Conservation (phyloP, 163 green algal species). For the Botryococcus braunii region DNA sequence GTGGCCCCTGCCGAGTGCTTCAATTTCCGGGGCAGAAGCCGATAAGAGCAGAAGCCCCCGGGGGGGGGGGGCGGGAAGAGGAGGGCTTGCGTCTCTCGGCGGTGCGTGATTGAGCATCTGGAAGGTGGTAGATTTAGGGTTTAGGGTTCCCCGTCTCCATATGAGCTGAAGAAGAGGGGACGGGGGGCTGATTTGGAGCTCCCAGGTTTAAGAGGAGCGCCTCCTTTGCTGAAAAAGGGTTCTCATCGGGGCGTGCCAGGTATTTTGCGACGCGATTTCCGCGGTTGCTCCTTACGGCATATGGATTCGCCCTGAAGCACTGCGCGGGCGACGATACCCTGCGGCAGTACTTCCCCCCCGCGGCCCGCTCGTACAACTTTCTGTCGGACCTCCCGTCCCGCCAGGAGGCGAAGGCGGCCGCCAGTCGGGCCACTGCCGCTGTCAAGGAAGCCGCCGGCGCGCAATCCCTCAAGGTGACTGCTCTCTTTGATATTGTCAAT, state of each 20-base stretch:
- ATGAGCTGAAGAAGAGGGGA: neutral
- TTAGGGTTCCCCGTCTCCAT: neutral
- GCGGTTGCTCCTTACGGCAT: slow-evolving; percentile 69
- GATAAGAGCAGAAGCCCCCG: no score
- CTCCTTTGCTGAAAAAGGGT: neutral
- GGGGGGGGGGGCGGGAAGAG: no score
- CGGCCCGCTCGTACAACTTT: neutral
- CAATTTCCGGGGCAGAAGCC: no score
- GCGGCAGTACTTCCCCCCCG: slow-evolving; percentile 48
- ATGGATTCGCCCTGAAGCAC: slow-evolving; percentile 59
- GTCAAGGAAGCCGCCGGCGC: neutral
- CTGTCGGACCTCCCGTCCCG: neutral
- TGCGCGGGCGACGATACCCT: slow-evolving; percentile 57
- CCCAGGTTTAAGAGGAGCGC: neutral
- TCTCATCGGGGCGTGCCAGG: slow-evolving; percentile 15
- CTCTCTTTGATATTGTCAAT: no score
- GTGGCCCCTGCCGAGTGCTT: no score
- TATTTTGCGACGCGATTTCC: slow-evolving; percentile 79
- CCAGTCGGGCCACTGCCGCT: neutral
- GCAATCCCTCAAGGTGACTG: no score
- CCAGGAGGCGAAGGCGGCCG: neutral
- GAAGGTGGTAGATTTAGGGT: neutral
- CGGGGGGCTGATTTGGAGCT: neutral
- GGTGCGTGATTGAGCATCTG: neutral
- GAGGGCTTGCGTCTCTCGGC: neutral